Percentiles rank a stretch among this genome's conserved stretches.
Conservation (phyloP, 306 rosid genomes). For the Cucumis sativus region Cucumber_9930_V3 NC_026659.2:6868501-6869000, state of each 20-base stretch:
- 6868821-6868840: not conserved
- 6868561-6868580: not conserved
- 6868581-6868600: not conserved
- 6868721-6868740: not conserved
- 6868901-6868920: conserved; percentile 98
- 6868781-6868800: not conserved
- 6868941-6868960: conserved; percentile 6
- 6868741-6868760: not conserved
- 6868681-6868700: not conserved
- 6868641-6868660: not conserved
- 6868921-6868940: conserved; percentile 99
- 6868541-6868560: not conserved
- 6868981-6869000: not conserved
- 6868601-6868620: not conserved
- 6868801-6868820: not conserved
- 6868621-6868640: not conserved
- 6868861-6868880: conserved; percentile 65
- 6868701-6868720: not conserved
- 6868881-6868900: conserved; percentile 78
- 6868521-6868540: not conserved
- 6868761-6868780: not conserved
- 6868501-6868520: not conserved
- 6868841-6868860: conserved; percentile 18
- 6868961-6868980: conserved; percentile 11
- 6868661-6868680: not conserved